These are phyloP conservation scores for Senna tora DNA, from an alignment of 306 rosid species.

Conservation along the genomic window DNA sequence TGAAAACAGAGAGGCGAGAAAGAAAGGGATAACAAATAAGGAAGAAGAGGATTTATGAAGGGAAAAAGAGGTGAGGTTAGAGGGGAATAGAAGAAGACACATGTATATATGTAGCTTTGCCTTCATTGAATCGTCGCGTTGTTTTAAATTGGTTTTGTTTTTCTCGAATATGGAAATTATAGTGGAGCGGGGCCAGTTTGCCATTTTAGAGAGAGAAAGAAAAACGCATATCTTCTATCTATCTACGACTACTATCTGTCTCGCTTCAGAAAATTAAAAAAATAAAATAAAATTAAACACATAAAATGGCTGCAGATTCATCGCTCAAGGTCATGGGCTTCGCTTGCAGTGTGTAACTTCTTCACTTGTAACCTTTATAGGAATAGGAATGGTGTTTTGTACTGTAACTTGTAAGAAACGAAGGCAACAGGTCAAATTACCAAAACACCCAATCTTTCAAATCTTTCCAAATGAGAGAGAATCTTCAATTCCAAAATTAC, in stretches of 20 bases:
- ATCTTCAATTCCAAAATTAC: neutral
- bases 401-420: too few relatives aligned
- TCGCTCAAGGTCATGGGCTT: too few relatives aligned
- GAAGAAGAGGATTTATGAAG: conserved; percentile 28
- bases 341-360: too few relatives aligned
- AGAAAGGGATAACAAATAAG: conserved; percentile 50
- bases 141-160: conserved; percentile 25
- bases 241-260: too few relatives aligned
- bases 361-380: too few relatives aligned
- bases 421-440: neutral
- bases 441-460: neutral
- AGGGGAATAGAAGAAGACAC: conserved; percentile 44
- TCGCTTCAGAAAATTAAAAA: neutral
- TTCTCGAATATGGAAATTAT: conserved; percentile 27
- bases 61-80: conserved; percentile 39
- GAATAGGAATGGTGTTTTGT: too few relatives aligned
- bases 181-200: conserved; percentile 45
- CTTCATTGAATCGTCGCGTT: conserved; percentile 34
- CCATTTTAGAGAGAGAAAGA: conserved; percentile 38
- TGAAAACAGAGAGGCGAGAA: conserved; percentile 26
- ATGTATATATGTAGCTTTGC: conserved; percentile 28
- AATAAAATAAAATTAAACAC: neutral
- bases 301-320: conserved; percentile 20
- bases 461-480: neutral
- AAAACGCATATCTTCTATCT: neutral